phyloP scores from a whole-genome alignment of 1,139 yeast genomes.

The Yamadazyma mexicana region DNA sequence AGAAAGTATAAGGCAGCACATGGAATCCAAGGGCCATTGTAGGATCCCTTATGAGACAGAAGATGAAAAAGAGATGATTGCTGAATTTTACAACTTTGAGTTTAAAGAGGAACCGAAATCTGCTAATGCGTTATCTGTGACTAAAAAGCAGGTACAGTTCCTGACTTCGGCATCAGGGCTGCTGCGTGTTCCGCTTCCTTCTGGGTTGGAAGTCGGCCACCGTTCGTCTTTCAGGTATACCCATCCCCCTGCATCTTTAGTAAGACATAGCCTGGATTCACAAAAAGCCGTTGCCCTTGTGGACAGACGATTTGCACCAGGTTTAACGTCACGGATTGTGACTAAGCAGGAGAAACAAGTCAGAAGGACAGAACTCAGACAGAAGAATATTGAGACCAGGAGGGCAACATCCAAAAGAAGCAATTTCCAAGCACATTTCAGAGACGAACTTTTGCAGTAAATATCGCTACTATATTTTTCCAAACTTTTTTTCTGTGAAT shows the following conservation, averaged over 20 bases:
- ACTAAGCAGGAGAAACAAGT: slow-evolving; percentile 37
- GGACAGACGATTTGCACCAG: slow-evolving; percentile 44
- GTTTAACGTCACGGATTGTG: slow-evolving; percentile 30
- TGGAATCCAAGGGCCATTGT: slow-evolving; percentile 54
- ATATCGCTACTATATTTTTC: not conserved
- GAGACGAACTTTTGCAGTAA: slow-evolving; percentile 34
- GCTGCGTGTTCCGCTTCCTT: slow-evolving; percentile 31
- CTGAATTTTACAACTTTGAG: slow-evolving; percentile 45
- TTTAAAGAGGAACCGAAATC: slow-evolving; percentile 16
- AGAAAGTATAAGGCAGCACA: slow-evolving; percentile 54
- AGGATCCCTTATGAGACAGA: slow-evolving; percentile 52
- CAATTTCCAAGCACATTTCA: slow-evolving; percentile 39
- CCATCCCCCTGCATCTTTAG: slow-evolving; percentile 26
- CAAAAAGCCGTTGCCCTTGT: slow-evolving; percentile 38
- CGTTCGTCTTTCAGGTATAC: slow-evolving; percentile 45
- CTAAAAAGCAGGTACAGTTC: slow-evolving; percentile 14
- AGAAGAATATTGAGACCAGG: slow-evolving; percentile 26
- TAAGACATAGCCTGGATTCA: slow-evolving; percentile 22
- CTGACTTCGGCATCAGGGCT: slow-evolving; percentile 4
- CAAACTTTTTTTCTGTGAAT: not conserved
- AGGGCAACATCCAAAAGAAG: slow-evolving; percentile 27
- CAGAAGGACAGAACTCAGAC: slow-evolving; percentile 24
- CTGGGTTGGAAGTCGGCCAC: slow-evolving; percentile 52
- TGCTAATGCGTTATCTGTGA: not conserved
- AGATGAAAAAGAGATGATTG: slow-evolving; percentile 39